These are phyloP conservation scores for Dendryphion nanum DNA, from an alignment of 2,329 filamentous ascomycete genomes.

Conservation along the genomic window DNA sequence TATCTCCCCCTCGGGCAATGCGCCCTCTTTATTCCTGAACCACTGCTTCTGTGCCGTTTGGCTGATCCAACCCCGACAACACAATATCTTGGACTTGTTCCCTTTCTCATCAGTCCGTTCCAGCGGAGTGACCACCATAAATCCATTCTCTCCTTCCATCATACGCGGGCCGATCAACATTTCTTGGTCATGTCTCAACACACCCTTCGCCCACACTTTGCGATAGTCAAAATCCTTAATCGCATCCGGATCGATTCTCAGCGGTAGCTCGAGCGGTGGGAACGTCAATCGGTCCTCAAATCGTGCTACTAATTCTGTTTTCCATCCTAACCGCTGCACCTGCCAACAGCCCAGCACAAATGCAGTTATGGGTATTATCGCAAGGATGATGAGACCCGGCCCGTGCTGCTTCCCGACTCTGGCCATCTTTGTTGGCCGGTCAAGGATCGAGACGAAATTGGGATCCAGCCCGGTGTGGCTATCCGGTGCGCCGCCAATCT, in stretches of 20 bases:
- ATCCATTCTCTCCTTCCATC: constrained; percentile 86
- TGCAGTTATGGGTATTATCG: constrained; percentile 85
- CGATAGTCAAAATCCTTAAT: constrained; percentile 90
- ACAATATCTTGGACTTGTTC: constrained; percentile 63
- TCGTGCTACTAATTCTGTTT: constrained; percentile 85
- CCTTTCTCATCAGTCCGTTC: constrained; percentile 62
- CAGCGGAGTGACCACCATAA: constrained; percentile 85
- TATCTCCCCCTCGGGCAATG: constrained; percentile 69
- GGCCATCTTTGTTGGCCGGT: constrained; percentile 79
- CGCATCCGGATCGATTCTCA: constrained; percentile 75
- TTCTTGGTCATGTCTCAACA: constrained; percentile 82
- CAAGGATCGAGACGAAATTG: constrained; percentile 79
- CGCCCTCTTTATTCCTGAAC: constrained; percentile 54
- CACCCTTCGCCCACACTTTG: constrained; percentile 72
- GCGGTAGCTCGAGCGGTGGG: constrained; percentile 80
- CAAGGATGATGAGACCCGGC: constrained; percentile 75
- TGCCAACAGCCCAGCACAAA: constrained; percentile 94
- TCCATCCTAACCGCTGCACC: constrained; percentile 88
- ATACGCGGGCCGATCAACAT: constrained; percentile 94
- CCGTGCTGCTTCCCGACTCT: constrained; percentile 74
- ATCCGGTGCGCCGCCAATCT: constrained; percentile 45
- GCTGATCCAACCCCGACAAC: constrained; percentile 89
- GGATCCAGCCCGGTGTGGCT: constrained; percentile 60
- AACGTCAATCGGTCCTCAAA: constrained; percentile 90
- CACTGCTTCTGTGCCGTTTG: constrained; percentile 69